Evolutionary conservation across 2,329 filamentous ascomycete genomes (phyloP), one percentile per base, ranked within the genome.

Genomic region (Ploettnerulaceae sp.): DNA sequence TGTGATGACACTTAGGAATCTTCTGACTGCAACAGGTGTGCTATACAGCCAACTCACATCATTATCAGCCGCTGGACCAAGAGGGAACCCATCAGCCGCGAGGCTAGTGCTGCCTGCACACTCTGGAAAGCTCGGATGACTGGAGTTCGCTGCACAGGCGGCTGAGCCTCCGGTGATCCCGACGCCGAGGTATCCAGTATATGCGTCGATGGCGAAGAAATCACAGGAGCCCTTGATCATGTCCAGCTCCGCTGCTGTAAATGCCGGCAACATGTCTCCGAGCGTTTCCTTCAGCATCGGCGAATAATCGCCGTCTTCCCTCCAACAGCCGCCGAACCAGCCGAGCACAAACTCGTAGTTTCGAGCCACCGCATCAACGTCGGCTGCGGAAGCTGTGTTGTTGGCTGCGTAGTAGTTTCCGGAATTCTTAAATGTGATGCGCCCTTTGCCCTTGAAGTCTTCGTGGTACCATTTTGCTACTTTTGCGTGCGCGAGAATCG

Each of bases 151-250:
- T 1, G 62, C 51, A 49, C 69, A 71, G 0, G 65, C 63, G 8
- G 62, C 65, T 26, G 68, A 62, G 12, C 67, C 67, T 41, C 64
- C 64, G 8, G 47, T 24, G 5, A 61, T 61, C 2, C 63, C 65
- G 11, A 58, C 52, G 42, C 64, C 61, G 9, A 60, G 59, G 41
- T 54, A 64, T 1, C 66, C 72, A 0, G 75, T 79, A 62, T 82
- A 82, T 0, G 76, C 72, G 49, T 82, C 76, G 24, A 81, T 71
- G 3, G 70, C 75, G 33, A 78, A 69, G 52, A 79, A 77, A 57
- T 81, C 78, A 3, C 72, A 70, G 0, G 75, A 78, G 11, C 71
- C 69, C 14, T 69, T 67, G 21, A 78, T 71, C 43, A 72, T 69
- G 2, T 57, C 60, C 12, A 81, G 64, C 29, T 83, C 70, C 2